phyloP scores from a whole-genome alignment of 495 filamentous ascomycete species.

The Daldinia loculata region DNA sequence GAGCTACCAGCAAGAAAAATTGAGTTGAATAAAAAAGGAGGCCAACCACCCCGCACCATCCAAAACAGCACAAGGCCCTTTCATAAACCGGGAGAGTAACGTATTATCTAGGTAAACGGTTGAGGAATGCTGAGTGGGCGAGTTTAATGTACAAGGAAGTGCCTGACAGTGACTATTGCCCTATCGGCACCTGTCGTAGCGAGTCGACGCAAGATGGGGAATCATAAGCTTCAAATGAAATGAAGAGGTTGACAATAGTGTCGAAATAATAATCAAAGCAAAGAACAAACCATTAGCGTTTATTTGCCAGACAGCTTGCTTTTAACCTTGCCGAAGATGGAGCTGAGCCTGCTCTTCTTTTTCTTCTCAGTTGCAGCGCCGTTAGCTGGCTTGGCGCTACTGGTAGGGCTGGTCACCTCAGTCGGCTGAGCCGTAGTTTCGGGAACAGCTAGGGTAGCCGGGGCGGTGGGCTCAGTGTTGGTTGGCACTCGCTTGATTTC shows the following conservation, averaged over 20 bases:
- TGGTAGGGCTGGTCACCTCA: conserved; percentile 41
- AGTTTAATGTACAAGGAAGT: conserved; percentile 40
- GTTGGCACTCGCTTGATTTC: conserved; percentile 40
- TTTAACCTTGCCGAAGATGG: conserved; percentile 67
- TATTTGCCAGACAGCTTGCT: conserved; percentile 57
- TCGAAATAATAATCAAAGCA: conserved; percentile 35
- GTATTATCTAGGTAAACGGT: conserved; percentile 7
- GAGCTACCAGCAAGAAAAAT: conserved; percentile 11
- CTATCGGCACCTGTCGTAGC: conserved; percentile 37
- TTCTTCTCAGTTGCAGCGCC: conserved; percentile 53
- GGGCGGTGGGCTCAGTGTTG: background rate
- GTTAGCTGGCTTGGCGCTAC: conserved; percentile 45
- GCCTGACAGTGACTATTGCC: conserved; percentile 30
- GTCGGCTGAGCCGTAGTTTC: background rate
- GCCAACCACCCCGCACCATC: conserved; percentile 23
- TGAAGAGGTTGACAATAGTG: conserved; percentile 32
- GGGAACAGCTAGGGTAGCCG: background rate
- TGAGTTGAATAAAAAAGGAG: conserved; percentile 5
- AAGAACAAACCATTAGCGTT: conserved; percentile 18
- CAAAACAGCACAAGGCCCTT: conserved; percentile 12
- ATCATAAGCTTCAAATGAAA: conserved; percentile 50
- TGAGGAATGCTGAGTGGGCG: conserved; percentile 26
- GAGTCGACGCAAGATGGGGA: conserved; percentile 50
- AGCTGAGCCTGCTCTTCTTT: conserved; percentile 68
- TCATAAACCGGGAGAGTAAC: conserved; percentile 5